Percentiles rank a stretch among this genome's conserved stretches.
phyloP scores from a whole-genome alignment of 2,329 filamentous ascomycete species.

The Mycosphaerella arachidis region DNA sequence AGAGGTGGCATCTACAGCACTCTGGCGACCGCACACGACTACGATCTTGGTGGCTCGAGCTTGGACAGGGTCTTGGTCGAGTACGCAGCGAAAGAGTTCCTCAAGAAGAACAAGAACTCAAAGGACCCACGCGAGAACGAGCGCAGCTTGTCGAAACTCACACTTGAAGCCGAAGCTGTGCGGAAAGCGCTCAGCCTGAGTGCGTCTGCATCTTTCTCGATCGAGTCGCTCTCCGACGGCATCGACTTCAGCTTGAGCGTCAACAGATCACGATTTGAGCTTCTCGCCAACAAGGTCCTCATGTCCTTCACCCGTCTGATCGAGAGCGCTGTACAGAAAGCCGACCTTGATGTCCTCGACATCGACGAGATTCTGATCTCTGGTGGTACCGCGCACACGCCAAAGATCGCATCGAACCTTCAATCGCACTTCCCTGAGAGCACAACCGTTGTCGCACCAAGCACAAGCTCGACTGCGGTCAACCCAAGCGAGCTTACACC shows the following conservation, averaged over 20 bases:
- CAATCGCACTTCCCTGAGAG: slow-evolving; percentile 73
- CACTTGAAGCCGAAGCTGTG: slow-evolving; percentile 81
- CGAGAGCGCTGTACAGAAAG: slow-evolving; percentile 83
- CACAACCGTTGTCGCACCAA: slow-evolving; percentile 75
- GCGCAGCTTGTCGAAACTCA: slow-evolving; percentile 83
- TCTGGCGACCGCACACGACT: slow-evolving; percentile 89
- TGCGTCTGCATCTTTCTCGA: slow-evolving; percentile 81
- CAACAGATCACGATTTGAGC: slow-evolving; percentile 90
- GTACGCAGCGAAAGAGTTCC: slow-evolving; percentile 97
- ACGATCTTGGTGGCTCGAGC: slow-evolving; percentile 80
- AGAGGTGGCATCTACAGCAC: slow-evolving; percentile 95
- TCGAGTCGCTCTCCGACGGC: slow-evolving; percentile 85
- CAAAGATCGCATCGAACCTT: slow-evolving; percentile 82
- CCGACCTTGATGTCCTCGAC: slow-evolving; percentile 84
- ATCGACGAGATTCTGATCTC: slow-evolving; percentile 92
- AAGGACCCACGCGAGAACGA: slow-evolving; percentile 75
- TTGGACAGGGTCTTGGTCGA: slow-evolving; percentile 90
- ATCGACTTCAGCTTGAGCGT: slow-evolving; percentile 87
- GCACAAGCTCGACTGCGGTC: slow-evolving; percentile 70
- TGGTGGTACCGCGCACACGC: slow-evolving; percentile 88
- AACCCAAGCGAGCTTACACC: slow-evolving; percentile 90
- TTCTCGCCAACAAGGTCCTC: slow-evolving; percentile 80
- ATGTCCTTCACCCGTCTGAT: slow-evolving; percentile 82
- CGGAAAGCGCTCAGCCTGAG: slow-evolving; percentile 91
- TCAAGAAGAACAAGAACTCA: slow-evolving; percentile 82